Base-by-base conservation (phyloP, 2,329 filamentous ascomycete genomes). In the Colletotrichum sp. region DNA sequence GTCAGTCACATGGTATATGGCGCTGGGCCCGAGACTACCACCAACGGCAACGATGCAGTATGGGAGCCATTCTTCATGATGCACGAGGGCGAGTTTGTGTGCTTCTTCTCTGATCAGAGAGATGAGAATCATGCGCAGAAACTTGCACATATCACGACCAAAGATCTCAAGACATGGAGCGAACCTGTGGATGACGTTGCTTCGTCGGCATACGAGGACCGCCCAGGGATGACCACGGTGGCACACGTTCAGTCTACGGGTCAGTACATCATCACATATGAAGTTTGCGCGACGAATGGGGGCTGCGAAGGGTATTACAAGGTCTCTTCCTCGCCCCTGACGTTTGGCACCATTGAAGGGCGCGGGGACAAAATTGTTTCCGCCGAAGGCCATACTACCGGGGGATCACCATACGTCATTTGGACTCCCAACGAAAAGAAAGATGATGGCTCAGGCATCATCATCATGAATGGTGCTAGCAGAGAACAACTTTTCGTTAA, bases 101-200 rank as follows among this genome's bases (percentile, higher is more conserved):
- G 89, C 79, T 95, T 93, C 86, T 95, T 94, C 85, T 92, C 93
- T 1, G 93, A 95, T 82, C 93, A 95, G 81, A 89, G 93, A 34
- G 92, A 92, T 78, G 88, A 91, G 78, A 85, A 85, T 2, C 87
- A 94, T 80, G 93, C 93, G n/a, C 93, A 95, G 83, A 94, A 94
- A 81, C 87, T 95, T 36, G 88, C 91, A 5, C 92, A 95, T 82
- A 92, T 94, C 82, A 86, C 87, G 18, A 88, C 90, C 3, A 86
- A 83, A 2, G 91, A 95, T 80, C 86, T 94, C n/a, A 83, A 86
- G 72, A 89, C 82, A 16, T 95, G 93, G 93, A 87, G 88, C n/a
- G 69, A 71, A 39, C 80, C 87, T 1, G 85, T 90, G 3, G 88
- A 93, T 66, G 55, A 59, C 26, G 55, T 28, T 18, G 55, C 55